phyloP scores from a whole-genome alignment of 345 rosid species.

The Rhodamnia rubescens region DNA sequence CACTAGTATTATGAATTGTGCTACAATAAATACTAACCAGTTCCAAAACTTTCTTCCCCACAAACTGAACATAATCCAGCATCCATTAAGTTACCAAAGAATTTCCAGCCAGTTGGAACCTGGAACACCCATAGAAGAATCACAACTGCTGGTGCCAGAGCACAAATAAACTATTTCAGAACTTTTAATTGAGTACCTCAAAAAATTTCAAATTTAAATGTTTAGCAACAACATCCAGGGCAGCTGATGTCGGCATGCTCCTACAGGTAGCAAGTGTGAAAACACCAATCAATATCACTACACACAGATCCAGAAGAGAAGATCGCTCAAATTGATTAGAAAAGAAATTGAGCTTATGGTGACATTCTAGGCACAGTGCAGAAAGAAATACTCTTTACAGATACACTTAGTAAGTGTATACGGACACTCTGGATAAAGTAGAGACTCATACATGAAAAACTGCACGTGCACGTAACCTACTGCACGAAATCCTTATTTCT shows the following conservation, averaged over 20 bases:
- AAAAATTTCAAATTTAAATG: slow-evolving; percentile 78
- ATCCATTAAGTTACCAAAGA: slow-evolving; percentile 99
- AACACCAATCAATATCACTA: neutral
- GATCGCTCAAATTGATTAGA: neutral
- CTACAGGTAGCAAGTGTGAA: slow-evolving; percentile 25
- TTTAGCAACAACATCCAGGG: slow-evolving; percentile 94
- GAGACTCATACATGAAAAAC: neutral
- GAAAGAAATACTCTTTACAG: neutral
- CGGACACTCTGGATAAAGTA: neutral
- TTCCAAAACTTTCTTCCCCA: slow-evolving; percentile 99
- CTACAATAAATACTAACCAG: slow-evolving; percentile 41
- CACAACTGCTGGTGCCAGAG: neutral
- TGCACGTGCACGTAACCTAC: neutral
- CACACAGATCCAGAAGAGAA: neutral
- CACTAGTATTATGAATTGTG: neutral
- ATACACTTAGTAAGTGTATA: neutral
- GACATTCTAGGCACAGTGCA: neutral
- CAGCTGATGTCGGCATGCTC: slow-evolving; percentile 99
- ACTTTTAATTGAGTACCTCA: slow-evolving; percentile 47
- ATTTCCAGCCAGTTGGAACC: slow-evolving; percentile 99
- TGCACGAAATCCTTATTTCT: neutral
- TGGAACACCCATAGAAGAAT: slow-evolving; percentile 13
- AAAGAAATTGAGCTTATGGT: neutral
- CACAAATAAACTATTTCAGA: neutral
- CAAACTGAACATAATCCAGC: slow-evolving; percentile 93